Evolutionary conservation across 139 green algal species (phyloP).

Genomic region (Chlamydomonas sphaeroides): DNA sequence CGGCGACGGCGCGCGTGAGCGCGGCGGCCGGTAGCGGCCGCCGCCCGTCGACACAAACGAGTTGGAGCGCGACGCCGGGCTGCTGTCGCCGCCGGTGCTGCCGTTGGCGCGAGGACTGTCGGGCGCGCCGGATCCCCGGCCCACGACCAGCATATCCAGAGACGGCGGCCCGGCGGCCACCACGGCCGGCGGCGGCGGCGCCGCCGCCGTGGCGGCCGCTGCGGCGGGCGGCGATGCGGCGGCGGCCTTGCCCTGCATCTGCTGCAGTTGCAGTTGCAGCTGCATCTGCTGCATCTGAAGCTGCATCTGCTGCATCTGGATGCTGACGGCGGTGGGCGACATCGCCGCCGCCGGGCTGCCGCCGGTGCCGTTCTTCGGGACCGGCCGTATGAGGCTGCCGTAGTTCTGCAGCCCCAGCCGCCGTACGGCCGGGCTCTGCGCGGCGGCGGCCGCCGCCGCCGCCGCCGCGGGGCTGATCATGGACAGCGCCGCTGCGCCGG

Average conservation of each 20-base stretch:
- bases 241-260: neutral
- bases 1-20: slow-evolving; percentile 13
- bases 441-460: no score
- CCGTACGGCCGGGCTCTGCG: no score
- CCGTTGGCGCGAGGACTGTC: neutral
- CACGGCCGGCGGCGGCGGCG: neutral
- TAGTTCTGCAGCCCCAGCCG: slow-evolving; percentile 9
- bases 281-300: neutral
- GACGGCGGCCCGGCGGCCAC: no score
- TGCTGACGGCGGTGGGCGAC: neutral
- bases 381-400: neutral
- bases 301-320: neutral
- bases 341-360: neutral
- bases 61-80: slow-evolving; percentile 17
- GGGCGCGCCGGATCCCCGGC: no score
- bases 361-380: neutral
- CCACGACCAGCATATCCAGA: no score
- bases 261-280: neutral
- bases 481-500: no score
- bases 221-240: neutral
- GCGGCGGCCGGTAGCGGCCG: neutral
- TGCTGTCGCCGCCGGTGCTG: slow-evolving; percentile 1
- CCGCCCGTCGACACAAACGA: slow-evolving; percentile 20
- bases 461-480: neutral
- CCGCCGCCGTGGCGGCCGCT: neutral